These are phyloP conservation scores for Hura crepitans DNA, from an alignment of 441 rosid species.

Conservation along the genomic window DNA sequence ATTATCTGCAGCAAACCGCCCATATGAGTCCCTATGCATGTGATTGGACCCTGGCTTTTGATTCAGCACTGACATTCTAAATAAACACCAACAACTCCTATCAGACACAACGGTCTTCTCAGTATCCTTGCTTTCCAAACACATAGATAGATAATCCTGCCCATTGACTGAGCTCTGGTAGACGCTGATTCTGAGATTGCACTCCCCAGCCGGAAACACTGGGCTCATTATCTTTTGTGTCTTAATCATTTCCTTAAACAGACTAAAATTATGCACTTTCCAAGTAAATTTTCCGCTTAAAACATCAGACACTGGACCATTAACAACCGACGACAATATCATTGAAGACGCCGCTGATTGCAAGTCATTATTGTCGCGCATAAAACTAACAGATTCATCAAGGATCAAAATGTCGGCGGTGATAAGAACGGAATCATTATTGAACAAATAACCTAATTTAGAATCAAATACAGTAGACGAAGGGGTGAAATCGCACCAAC, in stretches of 20 bases:
- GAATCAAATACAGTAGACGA: slow-evolving; percentile 76
- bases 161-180: slow-evolving; percentile 84
- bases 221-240: slow-evolving; percentile 99
- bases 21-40: slow-evolving; percentile 90
- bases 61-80: slow-evolving; percentile 87
- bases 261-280: slow-evolving; percentile 94
- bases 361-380: slow-evolving; percentile 63
- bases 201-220: slow-evolving; percentile 95
- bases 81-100: slow-evolving; percentile 95
- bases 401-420: slow-evolving; percentile 86
- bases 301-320: slow-evolving; percentile 69
- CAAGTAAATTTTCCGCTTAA: slow-evolving; percentile 92
- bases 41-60: slow-evolving; percentile 84
- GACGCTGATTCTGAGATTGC: slow-evolving; percentile 89
- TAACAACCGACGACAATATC: slow-evolving; percentile 46
- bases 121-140: slow-evolving; percentile 92
- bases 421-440: slow-evolving; percentile 67
- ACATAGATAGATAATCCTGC: slow-evolving; percentile 82
- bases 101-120: slow-evolving; percentile 57
- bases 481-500: slow-evolving; percentile 98
- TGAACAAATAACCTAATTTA: slow-evolving; percentile 71
- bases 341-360: slow-evolving; percentile 41
- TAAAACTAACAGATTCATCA: slow-evolving; percentile 73
- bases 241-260: slow-evolving; percentile 94
- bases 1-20: slow-evolving; percentile 92